These are phyloP conservation scores for Sinapis alba DNA, from an alignment of 441 rosid species.

Conservation along the genomic window DNA sequence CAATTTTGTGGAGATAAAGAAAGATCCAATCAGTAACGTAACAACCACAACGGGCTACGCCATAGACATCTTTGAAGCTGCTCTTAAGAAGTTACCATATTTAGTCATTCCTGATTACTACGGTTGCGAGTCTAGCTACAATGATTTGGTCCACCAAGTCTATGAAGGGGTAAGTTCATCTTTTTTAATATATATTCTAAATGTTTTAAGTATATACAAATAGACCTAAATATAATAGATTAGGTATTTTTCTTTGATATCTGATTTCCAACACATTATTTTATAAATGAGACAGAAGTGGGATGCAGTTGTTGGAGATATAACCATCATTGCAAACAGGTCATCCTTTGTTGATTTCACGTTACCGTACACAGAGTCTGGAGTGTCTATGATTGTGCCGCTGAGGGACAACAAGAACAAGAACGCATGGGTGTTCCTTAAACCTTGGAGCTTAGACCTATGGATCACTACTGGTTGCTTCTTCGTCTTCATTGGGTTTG, in stretches of 20 bases:
- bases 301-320: slow-evolving; percentile 56
- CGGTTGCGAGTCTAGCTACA: slow-evolving; percentile 24
- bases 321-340: slow-evolving; percentile 40
- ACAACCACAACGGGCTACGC: background rate
- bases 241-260: background rate
- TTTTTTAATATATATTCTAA: background rate
- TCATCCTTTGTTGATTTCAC: slow-evolving; percentile 45
- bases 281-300: slow-evolving; percentile 22
- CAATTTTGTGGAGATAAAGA: background rate
- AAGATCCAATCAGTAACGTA: background rate
- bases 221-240: background rate
- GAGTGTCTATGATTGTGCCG: slow-evolving; percentile 49
- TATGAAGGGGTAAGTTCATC: slow-evolving; percentile 30
- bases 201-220: too few species aligned
- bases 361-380: slow-evolving; percentile 52
- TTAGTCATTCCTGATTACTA: slow-evolving; percentile 17
- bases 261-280: background rate
- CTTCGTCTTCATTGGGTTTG: slow-evolving; percentile 44
- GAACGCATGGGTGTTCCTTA: slow-evolving; percentile 52
- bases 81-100: slow-evolving; percentile 18
- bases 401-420: slow-evolving; percentile 30
- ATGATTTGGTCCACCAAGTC: slow-evolving; percentile 28
- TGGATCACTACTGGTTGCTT: slow-evolving; percentile 45
- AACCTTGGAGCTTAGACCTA: slow-evolving; percentile 49
- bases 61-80: slow-evolving; percentile 23